Base-by-base conservation (phyloP, 2,329 filamentous ascomycete species). In the Cladophialophora carrionii region DNA sequence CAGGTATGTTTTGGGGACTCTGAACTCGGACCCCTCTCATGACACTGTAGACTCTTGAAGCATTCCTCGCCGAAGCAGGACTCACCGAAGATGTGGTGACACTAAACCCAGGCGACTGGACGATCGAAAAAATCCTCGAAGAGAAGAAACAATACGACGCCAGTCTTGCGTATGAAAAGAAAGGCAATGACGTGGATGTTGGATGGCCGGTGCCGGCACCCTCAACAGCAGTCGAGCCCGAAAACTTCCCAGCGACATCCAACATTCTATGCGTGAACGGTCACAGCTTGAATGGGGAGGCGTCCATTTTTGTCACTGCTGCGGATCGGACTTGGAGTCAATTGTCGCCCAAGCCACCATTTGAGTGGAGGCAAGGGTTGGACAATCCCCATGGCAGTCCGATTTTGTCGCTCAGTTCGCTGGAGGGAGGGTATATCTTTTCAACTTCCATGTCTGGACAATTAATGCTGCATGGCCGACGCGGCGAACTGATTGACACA, bases 121-220 rank as follows among this genome's bases (percentile, higher is more conserved):
- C 85, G 2, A 81, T 88, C 59, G 85, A 88, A 71, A 77, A 81
- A 52, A 77, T 88, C n/a, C 76, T 88, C 7, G 80, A 86, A 56
- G 85, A 88, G 74, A 88, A 88, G 76, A 81, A 79, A 70, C 77
- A 76, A 0, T 88, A 84, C 69, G 86, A 88, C 71, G 73, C 84
- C 12, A 84, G 78, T 62, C 73, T 83, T 29, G 78, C 77, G 2
- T 87, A 86, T 66, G 85, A 88, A 71, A 85, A 84, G 71, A 82
- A 80, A 5, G 75, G 80, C n/a, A 78, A 81, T 62, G 75, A 78
- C 20, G 74, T 72, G 14, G 71, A 71, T n/a, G 72, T 70, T 61
- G 71, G 73, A 48, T 87, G 85, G 85, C 77, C 65, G 17, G 62
- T 72, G 24, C 81, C 81, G 67, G 79, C 69, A 43, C 70, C 69